These are phyloP conservation scores for Boletus patriciae DNA, from an alignment of 768 basidiomycete genomes.

Conservation along the genomic window DNA sequence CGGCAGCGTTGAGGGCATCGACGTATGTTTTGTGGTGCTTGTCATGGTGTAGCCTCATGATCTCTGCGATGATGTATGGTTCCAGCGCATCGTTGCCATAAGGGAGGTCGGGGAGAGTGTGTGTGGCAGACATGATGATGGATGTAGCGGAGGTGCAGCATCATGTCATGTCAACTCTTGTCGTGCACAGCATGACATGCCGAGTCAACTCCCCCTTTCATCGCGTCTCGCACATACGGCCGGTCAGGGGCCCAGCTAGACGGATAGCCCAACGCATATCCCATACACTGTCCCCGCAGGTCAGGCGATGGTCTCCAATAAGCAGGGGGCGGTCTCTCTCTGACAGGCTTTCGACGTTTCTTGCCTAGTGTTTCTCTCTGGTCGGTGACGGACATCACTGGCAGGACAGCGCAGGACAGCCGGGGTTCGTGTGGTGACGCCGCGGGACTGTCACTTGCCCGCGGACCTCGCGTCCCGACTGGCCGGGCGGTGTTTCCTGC, in stretches of 20 bases:
- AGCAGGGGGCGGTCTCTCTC: constrained; percentile 22
- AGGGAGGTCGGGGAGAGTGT: constrained; percentile 72
- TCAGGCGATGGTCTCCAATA: constrained; percentile 31
- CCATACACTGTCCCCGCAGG: constrained; percentile 26
- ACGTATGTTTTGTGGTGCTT: constrained; percentile 98
- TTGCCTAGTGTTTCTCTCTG: neutral
- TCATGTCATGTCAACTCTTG: constrained; percentile 1
- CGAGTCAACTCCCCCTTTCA: constrained; percentile 23
- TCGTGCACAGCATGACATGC: constrained; percentile 23
- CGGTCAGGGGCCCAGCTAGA: constrained; percentile 26
- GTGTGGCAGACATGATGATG: constrained; percentile 39
- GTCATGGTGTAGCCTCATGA: constrained; percentile 92
- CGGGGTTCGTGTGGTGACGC: constrained; percentile 28
- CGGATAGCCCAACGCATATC: constrained; percentile 35
- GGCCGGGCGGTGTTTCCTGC: neutral
- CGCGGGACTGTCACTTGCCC: neutral
- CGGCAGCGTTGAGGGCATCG: constrained; percentile 66
- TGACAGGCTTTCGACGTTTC: constrained; percentile 11
- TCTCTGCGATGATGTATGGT: constrained; percentile 85
- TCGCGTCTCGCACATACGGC: constrained; percentile 27
- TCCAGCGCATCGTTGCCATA: constrained; percentile 90
- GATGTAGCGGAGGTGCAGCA: neutral
- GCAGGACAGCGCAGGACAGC: constrained; percentile 18
- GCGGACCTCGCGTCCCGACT: neutral
- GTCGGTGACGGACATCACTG: constrained; percentile 10